These are phyloP conservation scores for Seiridium unicorne DNA, from an alignment of 2,329 filamentous ascomycete species.

Conservation along the genomic window DNA sequence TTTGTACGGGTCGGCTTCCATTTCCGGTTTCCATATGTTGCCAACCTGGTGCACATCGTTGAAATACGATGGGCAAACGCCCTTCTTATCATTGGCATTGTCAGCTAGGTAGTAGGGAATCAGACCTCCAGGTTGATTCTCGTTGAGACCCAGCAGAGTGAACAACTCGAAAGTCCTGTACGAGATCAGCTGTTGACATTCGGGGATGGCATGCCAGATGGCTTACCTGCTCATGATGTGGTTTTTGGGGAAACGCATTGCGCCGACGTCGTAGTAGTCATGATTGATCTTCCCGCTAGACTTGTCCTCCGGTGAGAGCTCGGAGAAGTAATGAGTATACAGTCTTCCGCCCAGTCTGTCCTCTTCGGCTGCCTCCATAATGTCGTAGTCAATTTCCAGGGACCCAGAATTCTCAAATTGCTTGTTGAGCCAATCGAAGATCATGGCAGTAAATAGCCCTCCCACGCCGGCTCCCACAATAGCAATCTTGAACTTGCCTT, in stretches of 20 bases:
- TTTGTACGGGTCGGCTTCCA: not conserved
- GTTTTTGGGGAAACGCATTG: constrained; percentile 19
- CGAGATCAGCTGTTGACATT: constrained; percentile 7
- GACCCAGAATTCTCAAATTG: not conserved
- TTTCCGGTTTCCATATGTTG: not conserved
- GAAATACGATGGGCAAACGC: not conserved
- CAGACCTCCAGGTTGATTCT: not conserved
- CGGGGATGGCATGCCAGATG: not conserved
- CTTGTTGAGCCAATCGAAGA: constrained; percentile 11
- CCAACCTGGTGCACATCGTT: not conserved
- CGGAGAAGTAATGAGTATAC: constrained; percentile 17
- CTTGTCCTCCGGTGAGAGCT: not conserved
- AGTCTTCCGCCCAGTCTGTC: constrained; percentile 15
- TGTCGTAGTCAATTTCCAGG: constrained; percentile 13
- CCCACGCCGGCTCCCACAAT: constrained; percentile 14
- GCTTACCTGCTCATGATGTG: constrained; percentile 14
- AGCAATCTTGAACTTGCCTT: constrained; percentile 9
- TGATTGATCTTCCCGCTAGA: constrained; percentile 2
- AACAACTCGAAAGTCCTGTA: not conserved
- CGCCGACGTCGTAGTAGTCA: constrained; percentile 22
- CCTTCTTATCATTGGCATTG: not conserved
- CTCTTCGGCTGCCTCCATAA: constrained; percentile 14
- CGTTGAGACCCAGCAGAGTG: not conserved
- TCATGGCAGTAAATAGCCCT: constrained; percentile 16
- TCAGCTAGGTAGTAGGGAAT: not conserved